Base-by-base conservation (phyloP, 2,329 filamentous ascomycete genomes). In the Aspergillus sp. region DNA sequence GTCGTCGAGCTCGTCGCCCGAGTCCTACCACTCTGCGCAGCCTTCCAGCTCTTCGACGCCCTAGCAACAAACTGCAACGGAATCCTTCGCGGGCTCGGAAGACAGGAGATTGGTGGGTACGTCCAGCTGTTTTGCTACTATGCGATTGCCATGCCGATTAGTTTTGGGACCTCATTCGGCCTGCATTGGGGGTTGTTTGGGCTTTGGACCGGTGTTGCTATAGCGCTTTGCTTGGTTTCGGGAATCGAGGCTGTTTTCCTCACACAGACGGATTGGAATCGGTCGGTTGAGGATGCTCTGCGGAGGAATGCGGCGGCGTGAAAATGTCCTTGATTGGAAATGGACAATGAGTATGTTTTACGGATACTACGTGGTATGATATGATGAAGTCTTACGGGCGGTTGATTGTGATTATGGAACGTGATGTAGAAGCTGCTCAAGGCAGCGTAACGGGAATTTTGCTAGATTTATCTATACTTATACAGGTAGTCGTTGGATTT, bases 31-130 rank as follows among this genome's bases (percentile, higher is more conserved):
- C 79, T 97, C 3, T 92, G 91, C 63, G 93, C 93, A 0, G 85
- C 92, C 1, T 96, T 97, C 83, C 93, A 98, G 75, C 84, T 97
- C 25, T 93, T 96, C 69, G 94, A 99, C 76, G 88, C 91, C 1
- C 76, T 96, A 19, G 87, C 91, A 0, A 86, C 91, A 3, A 89
- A 89, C 45, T 92, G 91, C 60, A 93, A 95, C 71, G 94, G 93
- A 30, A 83, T 97, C 45, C 83, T 98, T 30, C 86, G 95, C 47
- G 94, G 94, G 13, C 85, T 98, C 17, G 95, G 95, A 3, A 87
- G 91, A 61, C 94, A 98, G 77, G 89, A 92, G 66, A 88, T 98
- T 60, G 94, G 94, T 13, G 93, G 94, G 0, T 97, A 94, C 69
- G 89, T 93, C 7, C 96, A 95, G 71, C 79, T 98, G 2, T 86